phyloP scores from a whole-genome alignment of 768 basidiomycete species.

The Guyanaporus albipodus region DNA sequence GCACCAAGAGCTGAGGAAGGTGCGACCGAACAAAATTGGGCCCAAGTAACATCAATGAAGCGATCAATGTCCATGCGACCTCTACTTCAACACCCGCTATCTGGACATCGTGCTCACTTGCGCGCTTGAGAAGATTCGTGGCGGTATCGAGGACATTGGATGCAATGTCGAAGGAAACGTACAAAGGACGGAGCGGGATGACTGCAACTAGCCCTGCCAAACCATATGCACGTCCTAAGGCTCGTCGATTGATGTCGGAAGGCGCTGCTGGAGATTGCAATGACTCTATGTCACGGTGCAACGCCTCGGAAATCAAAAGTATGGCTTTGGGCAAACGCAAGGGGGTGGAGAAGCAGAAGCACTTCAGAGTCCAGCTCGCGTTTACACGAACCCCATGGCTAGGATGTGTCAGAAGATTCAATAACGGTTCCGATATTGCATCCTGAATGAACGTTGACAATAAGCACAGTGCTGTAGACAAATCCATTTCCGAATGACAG shows the following conservation, averaged over 20 bases:
- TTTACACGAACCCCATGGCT: slow-evolving; percentile 83
- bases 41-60: slow-evolving; percentile 87
- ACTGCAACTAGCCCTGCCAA: slow-evolving; percentile 83
- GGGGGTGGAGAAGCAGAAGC: slow-evolving; percentile 89
- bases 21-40: slow-evolving; percentile 93
- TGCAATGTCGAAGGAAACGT: slow-evolving; percentile 91
- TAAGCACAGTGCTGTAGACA: background rate
- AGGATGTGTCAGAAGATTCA: slow-evolving; percentile 83
- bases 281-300: slow-evolving; percentile 77
- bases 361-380: slow-evolving; percentile 82
- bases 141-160: slow-evolving; percentile 90
- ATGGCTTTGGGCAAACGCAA: slow-evolving; percentile 79
- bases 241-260: slow-evolving; percentile 63
- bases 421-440: slow-evolving; percentile 77
- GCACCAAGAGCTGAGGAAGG: slow-evolving; percentile 86
- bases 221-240: slow-evolving; percentile 87
- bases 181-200: slow-evolving; percentile 83
- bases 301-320: slow-evolving; percentile 68
- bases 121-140: slow-evolving; percentile 82
- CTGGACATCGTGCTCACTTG: slow-evolving; percentile 85
- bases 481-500: slow-evolving; percentile 3
- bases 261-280: slow-evolving; percentile 69
- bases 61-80: slow-evolving; percentile 91
- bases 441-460: slow-evolving; percentile 45
- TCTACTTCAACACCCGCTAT: slow-evolving; percentile 83